phyloP scores from a whole-genome alignment of 1,284 basidiomycete species.

The Blastosporella zonata region DNA sequence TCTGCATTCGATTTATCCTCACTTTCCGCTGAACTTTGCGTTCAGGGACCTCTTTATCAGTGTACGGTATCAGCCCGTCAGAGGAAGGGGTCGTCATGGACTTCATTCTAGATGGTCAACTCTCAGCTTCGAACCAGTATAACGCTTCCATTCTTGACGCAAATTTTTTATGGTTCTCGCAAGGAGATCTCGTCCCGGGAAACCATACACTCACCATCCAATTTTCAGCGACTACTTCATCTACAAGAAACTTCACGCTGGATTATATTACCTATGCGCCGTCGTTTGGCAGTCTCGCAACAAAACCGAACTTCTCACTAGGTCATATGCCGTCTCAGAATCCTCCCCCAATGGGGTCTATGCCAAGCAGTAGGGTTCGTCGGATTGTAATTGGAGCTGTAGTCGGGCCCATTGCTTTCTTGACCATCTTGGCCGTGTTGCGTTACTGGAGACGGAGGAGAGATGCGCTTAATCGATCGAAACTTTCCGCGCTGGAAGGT shows the following conservation, averaged over 20 bases:
- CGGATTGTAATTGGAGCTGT: not conserved
- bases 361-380: not conserved
- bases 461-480: not conserved
- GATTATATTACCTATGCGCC: conserved; percentile 1
- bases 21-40: not conserved
- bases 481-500: not conserved
- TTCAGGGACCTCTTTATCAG: not conserved
- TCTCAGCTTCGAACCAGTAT: not conserved
- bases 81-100: not conserved
- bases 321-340: not conserved
- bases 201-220: not conserved
- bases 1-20: not conserved
- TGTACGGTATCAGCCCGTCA: not conserved
- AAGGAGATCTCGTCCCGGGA: not conserved
- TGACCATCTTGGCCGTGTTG: not conserved
- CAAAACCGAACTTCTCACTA: not conserved
- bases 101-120: not conserved
- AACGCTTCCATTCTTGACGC: not conserved
- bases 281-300: not conserved
- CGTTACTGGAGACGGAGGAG: not conserved
- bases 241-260: not conserved
- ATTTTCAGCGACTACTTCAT: not conserved
- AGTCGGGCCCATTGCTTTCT: not conserved
- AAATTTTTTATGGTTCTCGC: conserved; percentile 1
- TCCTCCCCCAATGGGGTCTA: not conserved